Evolutionary conservation across 768 basidiomycete genomes (phyloP), one percentile per base, ranked within the genome.

Genomic region (Russula foetens): DNA sequence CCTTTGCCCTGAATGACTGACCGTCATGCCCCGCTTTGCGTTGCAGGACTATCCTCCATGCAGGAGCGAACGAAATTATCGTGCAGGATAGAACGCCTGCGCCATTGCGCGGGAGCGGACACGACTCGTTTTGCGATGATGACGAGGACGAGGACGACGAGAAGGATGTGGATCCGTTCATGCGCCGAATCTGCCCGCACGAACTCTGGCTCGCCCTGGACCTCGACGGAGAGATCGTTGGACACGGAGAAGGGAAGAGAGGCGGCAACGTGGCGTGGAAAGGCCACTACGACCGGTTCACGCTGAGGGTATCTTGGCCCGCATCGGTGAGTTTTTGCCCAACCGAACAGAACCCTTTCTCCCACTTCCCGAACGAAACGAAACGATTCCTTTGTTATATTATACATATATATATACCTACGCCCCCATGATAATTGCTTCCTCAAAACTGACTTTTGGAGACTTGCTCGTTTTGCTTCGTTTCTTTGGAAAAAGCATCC

Each of bases 61-160:
- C 74, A 19, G 74, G 76, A 65, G 59, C 67, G n/a, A 69, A 66
- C 63, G 75, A 75, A 68, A 69, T 71, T n/a, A 63, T 79, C 45
- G 71, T 70, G 26, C 78, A 78, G 31, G 80, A 79, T 51, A 72
- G 74, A 44, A 69, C 75, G 29, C 72, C 73, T 39, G 75, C 79
- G 24, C 50, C 57, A 0, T 43, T 33, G n/a, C 17, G 2, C 29
- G 44, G 31, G 5, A 23, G 5, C 4, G 67, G 73, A 43, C 63
- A 72, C 64, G 68, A 65, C 44, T 65, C 65, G 29, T 74, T 77
- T 26, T 81, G 81, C 69, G 70, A 73, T 54, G 33, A 38, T 19
- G 53, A 60, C 19, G 54, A 49, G 69, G 70, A 73, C 53, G 33
- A 38, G 17, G 53, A 60, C 19, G 54, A 49, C 15, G 43, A 44